Percentiles rank a stretch among this genome's conserved stretches.
phyloP scores from a whole-genome alignment of 441 rosid genomes.

The Theobroma grandiflorum region DNA sequence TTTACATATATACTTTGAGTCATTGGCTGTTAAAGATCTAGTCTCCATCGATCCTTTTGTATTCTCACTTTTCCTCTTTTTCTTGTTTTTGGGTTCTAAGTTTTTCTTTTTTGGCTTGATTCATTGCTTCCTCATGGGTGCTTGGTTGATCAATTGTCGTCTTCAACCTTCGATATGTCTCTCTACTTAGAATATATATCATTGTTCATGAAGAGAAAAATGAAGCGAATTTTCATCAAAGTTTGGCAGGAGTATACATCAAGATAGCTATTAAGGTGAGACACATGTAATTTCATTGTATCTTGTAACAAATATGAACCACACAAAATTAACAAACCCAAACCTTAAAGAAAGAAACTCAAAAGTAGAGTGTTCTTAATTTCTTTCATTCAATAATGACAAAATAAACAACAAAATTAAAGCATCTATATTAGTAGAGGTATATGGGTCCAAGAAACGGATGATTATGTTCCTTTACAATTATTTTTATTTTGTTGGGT shows the following conservation, averaged over 20 bases:
- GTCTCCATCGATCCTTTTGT: no score
- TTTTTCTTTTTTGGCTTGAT: not conserved
- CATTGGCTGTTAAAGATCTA: conserved; percentile 5
- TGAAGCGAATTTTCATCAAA: not conserved
- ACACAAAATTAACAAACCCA: not conserved
- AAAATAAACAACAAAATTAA: not conserved
- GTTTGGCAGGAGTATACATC: not conserved
- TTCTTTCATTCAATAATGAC: not conserved
- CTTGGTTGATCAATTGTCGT: not conserved
- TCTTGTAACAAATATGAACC: not conserved
- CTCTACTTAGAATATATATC: no score
- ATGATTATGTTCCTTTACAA: conserved; percentile 38
- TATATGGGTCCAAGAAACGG: conserved; percentile 35
- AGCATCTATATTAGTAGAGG: not conserved
- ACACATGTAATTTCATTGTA: not conserved
- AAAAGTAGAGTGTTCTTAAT: not conserved
- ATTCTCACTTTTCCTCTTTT: not conserved
- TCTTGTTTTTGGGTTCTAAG: not conserved
- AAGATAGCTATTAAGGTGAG: conserved; percentile 7
- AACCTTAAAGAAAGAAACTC: not conserved
- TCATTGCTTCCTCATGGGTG: no score
- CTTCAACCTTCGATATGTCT: no score
- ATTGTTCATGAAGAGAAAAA: not conserved
- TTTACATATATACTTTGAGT: not conserved
- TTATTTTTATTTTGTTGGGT: not conserved